Conservation (phyloP, 78 protist genomes). For the Bigelowiella natans region DNA sequence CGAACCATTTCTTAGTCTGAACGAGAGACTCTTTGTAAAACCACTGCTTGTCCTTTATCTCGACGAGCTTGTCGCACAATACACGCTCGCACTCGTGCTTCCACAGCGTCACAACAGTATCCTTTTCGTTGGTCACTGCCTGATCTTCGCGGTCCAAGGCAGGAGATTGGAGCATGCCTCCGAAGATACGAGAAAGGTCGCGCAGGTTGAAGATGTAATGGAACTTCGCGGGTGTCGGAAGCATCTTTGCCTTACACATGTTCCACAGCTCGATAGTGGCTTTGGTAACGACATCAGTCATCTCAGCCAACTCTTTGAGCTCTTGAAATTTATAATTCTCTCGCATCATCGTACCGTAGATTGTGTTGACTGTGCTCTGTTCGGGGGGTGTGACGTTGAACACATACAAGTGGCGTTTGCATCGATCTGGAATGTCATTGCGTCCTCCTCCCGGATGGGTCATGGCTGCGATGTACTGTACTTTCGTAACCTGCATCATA, state of each 20-base stretch:
- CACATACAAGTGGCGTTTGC: conserved; percentile 62
- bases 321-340: conserved; percentile 35
- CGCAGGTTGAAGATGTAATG: conserved; percentile 84
- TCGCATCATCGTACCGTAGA: conserved; percentile 44
- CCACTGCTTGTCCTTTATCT: conserved; percentile 30
- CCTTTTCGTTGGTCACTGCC: neutral
- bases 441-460: conserved; percentile 75
- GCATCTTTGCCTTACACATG: conserved; percentile 42
- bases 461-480: conserved; percentile 62
- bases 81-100: conserved; percentile 72
- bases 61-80: conserved; percentile 57
- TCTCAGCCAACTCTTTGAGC: neutral
- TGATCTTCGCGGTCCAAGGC: neutral
- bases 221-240: conserved; percentile 74
- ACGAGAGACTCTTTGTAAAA: neutral
- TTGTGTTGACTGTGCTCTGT: conserved; percentile 35
- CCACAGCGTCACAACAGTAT: conserved; percentile 47
- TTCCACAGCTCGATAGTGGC: conserved; percentile 56
- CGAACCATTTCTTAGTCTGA: neutral
- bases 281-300: conserved; percentile 26
- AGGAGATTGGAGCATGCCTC: conserved; percentile 49
- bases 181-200: conserved; percentile 60
- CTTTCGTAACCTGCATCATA: conserved; percentile 33
- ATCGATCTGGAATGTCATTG: conserved; percentile 72
- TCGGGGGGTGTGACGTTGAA: conserved; percentile 67